These are phyloP conservation scores for Gardenia jasminoides DNA, from an alignment of 257 asterid species.

Conservation along the genomic window DNA sequence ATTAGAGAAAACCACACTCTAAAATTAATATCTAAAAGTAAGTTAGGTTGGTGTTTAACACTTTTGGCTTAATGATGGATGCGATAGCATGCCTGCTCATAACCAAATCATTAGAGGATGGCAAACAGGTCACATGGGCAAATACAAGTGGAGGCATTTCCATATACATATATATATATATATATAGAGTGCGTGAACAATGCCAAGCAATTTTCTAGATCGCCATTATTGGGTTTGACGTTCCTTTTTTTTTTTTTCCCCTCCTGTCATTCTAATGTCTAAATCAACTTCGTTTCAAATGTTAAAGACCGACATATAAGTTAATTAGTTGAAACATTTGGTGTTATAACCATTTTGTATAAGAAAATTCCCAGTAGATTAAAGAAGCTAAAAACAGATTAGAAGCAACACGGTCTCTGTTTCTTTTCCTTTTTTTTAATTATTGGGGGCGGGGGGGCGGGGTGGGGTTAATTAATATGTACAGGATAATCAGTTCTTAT, in stretches of 20 bases:
- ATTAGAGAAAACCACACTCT: not conserved
- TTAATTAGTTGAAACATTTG: not conserved
- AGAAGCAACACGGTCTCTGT: not conserved
- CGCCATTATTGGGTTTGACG: not conserved
- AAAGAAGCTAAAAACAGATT: not conserved
- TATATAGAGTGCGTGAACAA: not conserved
- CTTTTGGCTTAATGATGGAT: constrained; percentile 12
- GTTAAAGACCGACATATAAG: not conserved
- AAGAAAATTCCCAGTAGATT: not conserved
- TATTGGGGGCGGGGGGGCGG: too few species aligned
- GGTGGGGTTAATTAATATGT: too few species aligned
- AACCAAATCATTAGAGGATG: constrained; percentile 9
- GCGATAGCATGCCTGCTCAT: constrained; percentile 14
- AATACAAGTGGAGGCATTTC: not conserved
- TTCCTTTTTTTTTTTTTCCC: not conserved
- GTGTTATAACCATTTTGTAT: not conserved
- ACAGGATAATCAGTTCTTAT: not conserved
- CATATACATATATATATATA: not conserved
- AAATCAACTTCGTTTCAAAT: not conserved
- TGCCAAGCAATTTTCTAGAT: not conserved
- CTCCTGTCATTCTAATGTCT: not conserved
- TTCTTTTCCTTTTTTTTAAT: not conserved
- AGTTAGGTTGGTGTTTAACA: not conserved
- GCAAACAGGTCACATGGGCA: constrained; percentile 15
- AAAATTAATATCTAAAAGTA: not conserved